These are phyloP conservation scores for Panellus pusillus DNA, from an alignment of 768 basidiomycete species.

Conservation along the genomic window DNA sequence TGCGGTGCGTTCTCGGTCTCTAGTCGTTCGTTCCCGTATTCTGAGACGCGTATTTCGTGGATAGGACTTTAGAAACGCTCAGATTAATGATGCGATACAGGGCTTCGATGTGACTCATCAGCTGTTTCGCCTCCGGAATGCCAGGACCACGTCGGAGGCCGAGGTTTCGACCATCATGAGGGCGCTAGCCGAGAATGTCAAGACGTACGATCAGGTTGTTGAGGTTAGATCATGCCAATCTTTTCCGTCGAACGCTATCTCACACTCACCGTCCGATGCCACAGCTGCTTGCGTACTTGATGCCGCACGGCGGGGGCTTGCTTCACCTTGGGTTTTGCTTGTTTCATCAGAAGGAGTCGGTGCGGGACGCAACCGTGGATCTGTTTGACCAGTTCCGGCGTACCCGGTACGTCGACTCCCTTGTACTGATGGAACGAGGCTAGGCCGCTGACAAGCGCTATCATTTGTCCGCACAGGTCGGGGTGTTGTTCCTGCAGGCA, in stretches of 20 bases:
- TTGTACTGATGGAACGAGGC: neutral
- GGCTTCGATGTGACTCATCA: slow-evolving; percentile 89
- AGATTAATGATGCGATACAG: slow-evolving; percentile 60
- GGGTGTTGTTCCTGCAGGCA: slow-evolving; percentile 70
- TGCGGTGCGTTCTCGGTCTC: slow-evolving; percentile 43
- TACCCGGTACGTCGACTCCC: slow-evolving; percentile 60
- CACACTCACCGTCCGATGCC: neutral
- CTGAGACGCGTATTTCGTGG: slow-evolving; percentile 2
- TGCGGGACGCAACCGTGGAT: slow-evolving; percentile 80
- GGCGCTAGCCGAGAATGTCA: slow-evolving; percentile 67
- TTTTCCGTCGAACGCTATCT: neutral
- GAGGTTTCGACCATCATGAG: slow-evolving; percentile 79
- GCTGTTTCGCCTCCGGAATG: slow-evolving; percentile 73
- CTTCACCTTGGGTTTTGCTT: slow-evolving; percentile 85
- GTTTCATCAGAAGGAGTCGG: slow-evolving; percentile 80
- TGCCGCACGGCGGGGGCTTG: slow-evolving; percentile 79
- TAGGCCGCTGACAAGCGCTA: slow-evolving; percentile 9
- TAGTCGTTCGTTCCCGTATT: neutral
- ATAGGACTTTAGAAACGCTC: slow-evolving; percentile 67
- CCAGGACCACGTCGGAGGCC: slow-evolving; percentile 65
- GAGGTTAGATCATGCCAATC: slow-evolving; percentile 56
- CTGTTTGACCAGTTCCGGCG: slow-evolving; percentile 77
- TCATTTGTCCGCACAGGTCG: slow-evolving; percentile 52
- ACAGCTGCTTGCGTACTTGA: slow-evolving; percentile 79
- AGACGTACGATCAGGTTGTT: slow-evolving; percentile 83